Conservation (phyloP, 2,329 filamentous ascomycete species). For the Endocalyx cinctus region DNA sequence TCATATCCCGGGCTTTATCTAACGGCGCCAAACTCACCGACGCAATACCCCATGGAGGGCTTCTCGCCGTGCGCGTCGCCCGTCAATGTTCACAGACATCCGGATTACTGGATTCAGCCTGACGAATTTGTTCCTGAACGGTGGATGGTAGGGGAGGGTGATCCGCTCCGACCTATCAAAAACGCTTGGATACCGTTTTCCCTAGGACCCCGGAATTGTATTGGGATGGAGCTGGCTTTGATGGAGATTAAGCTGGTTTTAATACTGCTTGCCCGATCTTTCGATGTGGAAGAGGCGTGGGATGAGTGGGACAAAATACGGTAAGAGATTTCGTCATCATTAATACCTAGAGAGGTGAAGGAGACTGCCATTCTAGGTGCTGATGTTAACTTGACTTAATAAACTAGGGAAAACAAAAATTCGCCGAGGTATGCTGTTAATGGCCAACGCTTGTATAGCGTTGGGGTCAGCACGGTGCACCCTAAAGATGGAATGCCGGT, state of each 20-base stretch:
- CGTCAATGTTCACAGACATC: constrained; percentile 30
- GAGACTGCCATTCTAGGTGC: too few relatives aligned
- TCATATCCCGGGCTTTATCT: constrained; percentile 26
- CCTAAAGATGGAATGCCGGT: too few relatives aligned
- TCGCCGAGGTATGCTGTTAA: too few relatives aligned
- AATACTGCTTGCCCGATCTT: constrained; percentile 14
- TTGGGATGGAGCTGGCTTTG: constrained; percentile 25
- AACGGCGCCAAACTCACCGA: constrained; percentile 34
- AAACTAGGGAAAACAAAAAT: too few relatives aligned
- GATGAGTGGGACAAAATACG: constrained; percentile 21
- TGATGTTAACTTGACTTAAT: too few relatives aligned
- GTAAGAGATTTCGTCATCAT: too few relatives aligned
- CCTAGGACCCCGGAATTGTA: constrained; percentile 23
- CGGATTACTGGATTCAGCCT: constrained; percentile 26
- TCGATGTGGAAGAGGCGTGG: constrained; percentile 27
- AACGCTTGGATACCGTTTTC: constrained; percentile 22
- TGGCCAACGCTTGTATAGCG: too few relatives aligned
- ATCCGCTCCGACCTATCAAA: constrained; percentile 17
- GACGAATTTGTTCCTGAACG: constrained; percentile 29
- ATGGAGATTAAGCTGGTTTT: constrained; percentile 21
- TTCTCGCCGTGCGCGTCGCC: constrained; percentile 14
- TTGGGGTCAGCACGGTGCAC: too few relatives aligned
- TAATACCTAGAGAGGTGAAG: too few relatives aligned
- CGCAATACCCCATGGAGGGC: constrained; percentile 21
- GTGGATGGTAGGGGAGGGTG: constrained; percentile 28